Percentiles rank a stretch among this genome's conserved stretches.
These are phyloP conservation scores for apple (Malus domestica) DNA, from an alignment of 306 rosid genomes.

Conservation along the genomic window DNA sequence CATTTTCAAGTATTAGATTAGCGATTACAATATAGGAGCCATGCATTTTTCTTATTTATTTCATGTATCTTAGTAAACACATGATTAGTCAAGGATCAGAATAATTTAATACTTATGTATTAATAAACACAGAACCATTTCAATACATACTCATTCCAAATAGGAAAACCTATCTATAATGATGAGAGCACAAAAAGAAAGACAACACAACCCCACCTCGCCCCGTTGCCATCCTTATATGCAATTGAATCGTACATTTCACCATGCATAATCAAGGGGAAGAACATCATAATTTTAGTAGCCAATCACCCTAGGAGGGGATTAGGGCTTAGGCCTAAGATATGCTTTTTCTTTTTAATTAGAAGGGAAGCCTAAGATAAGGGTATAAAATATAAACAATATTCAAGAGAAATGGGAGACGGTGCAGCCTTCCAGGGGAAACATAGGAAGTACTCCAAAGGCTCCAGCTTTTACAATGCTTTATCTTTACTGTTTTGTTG, in stretches of 20 bases:
- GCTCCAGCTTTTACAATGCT: constrained; percentile 22
- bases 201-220: not conserved
- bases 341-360: not conserved
- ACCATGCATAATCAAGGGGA: not conserved
- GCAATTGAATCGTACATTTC: not conserved
- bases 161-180: too few relatives aligned
- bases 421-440: not conserved
- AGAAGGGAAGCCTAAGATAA: not conserved
- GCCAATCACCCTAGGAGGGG: not conserved
- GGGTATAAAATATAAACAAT: not conserved
- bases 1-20: too few relatives aligned
- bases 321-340: not conserved
- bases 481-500: constrained; percentile 23
- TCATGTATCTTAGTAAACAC: too few relatives aligned
- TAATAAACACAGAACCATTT: too few relatives aligned
- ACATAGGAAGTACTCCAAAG: constrained; percentile 29
- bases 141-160: not conserved
- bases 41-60: too few relatives aligned
- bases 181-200: too few relatives aligned
- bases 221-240: not conserved
- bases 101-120: too few relatives aligned
- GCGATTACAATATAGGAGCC: too few relatives aligned
- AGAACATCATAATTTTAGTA: not conserved
- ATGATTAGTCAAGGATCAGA: too few relatives aligned
- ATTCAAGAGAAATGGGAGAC: not conserved